These are phyloP conservation scores for Aspergillus chevalieri DNA, from an alignment of 2,329 filamentous ascomycete species.

Conservation along the genomic window DNA sequence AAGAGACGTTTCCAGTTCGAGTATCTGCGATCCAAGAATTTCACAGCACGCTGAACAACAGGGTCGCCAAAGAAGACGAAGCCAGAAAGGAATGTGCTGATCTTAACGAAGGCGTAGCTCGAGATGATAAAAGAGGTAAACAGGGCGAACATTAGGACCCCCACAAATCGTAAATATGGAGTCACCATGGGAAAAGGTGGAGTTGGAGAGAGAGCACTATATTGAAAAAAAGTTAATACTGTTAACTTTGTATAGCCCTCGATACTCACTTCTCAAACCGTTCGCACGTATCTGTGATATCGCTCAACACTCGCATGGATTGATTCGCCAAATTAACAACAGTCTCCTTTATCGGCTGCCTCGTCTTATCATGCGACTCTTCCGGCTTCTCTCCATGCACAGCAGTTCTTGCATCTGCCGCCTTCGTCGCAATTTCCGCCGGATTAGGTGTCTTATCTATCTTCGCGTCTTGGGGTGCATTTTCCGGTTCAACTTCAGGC, in stretches of 20 bases:
- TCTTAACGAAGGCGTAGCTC: conserved; percentile 59
- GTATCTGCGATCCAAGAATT: conserved; percentile 44
- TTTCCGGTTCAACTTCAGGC: conserved; percentile 36
- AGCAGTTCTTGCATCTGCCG: background rate
- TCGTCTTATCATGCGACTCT: conserved; percentile 14
- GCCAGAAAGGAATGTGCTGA: conserved; percentile 60
- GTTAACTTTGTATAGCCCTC: background rate
- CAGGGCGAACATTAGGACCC: conserved; percentile 48
- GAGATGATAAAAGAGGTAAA: conserved; percentile 50
- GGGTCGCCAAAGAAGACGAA: conserved; percentile 77
- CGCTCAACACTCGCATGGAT: background rate
- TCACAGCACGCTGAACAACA: conserved; percentile 55
- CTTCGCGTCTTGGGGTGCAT: background rate
- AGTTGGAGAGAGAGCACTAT: conserved; percentile 56
- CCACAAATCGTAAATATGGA: conserved; percentile 52
- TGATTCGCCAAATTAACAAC: conserved; percentile 3
- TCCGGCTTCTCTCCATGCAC: background rate
- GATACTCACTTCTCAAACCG: conserved; percentile 52
- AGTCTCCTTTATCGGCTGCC: conserved; percentile 42
- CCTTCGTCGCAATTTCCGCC: background rate
- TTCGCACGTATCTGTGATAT: conserved; percentile 52
- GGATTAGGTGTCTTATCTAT: background rate
- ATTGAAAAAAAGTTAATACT: conserved; percentile 2
- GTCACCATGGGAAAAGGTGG: conserved; percentile 53
- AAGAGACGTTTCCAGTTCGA: conserved; percentile 71